phyloP scores from a whole-genome alignment of 2,329 filamentous ascomycete genomes.

The Fusarium palustre region DNA sequence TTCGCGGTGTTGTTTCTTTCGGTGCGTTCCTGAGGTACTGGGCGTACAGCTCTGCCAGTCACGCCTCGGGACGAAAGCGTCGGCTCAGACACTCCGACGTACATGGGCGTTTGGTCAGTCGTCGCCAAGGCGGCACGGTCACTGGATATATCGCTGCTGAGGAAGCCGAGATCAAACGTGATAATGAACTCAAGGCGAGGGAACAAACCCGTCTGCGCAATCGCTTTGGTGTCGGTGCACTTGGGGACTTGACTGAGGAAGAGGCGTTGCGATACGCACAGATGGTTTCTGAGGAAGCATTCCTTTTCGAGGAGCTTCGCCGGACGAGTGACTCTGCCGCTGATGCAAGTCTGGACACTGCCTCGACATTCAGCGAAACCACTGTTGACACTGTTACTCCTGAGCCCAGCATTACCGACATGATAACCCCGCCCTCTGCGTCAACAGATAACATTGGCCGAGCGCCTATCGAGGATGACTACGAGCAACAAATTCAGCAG shows the following conservation, averaged over 20 bases:
- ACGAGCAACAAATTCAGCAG: conserved; percentile 71
- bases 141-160: conserved; percentile 90
- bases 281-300: conserved; percentile 73
- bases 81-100: conserved; percentile 75
- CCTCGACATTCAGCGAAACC: conserved; percentile 57
- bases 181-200: conserved; percentile 73
- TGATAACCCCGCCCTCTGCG: conserved; percentile 47
- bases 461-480: conserved; percentile 59
- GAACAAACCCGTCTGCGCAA: conserved; percentile 78
- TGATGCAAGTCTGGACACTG: conserved; percentile 59
- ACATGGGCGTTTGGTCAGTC: conserved; percentile 62
- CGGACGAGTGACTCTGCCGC: conserved; percentile 65
- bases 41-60: conserved; percentile 88
- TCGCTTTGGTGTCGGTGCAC: conserved; percentile 82
- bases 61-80: conserved; percentile 82
- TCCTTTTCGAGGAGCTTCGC: conserved; percentile 66
- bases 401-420: conserved; percentile 63
- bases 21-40: conserved; percentile 91
- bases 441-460: conserved; percentile 23
- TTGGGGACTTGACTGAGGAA: conserved; percentile 74
- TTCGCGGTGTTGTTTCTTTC: conserved; percentile 88
- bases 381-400: conserved; percentile 64
- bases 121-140: conserved; percentile 74
- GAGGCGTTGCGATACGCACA: conserved; percentile 73
- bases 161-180: conserved; percentile 79